Evolutionary conservation across 2,329 filamentous ascomycete species (phyloP), one percentile per base, ranked within the genome.

Genomic region (Pseudogymnoascus sp.): DNA sequence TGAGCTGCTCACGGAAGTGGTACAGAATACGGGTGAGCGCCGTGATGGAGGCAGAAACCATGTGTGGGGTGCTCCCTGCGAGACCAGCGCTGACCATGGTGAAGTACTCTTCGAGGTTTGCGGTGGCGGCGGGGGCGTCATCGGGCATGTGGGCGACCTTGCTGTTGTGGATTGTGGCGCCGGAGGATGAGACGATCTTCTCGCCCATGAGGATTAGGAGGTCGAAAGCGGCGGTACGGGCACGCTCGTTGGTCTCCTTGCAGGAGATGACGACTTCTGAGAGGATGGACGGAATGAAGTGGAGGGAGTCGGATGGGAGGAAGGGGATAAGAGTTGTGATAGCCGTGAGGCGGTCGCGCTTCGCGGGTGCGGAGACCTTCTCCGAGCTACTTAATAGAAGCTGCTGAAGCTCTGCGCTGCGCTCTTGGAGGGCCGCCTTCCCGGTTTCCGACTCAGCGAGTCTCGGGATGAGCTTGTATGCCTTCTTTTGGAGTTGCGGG

Each of bases 31-130:
- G 85, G 11, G 92, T 94, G 37, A 99, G 83, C 11, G 94, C 93
- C 0, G 92, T 97, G 72, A 99, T 92, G n/a, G 90, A 92, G 0
- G 94, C 94, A 5, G 91, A 96, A 65, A 97, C 92, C 92, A 97
- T 97, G 77, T 97, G 93, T 33, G 94, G 92, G 9, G 92, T 93
- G 68, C 87, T 89, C 62, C 92, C 93, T 1, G 93, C 94, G 60
- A 99, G 83, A 76, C 94, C 94, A 58, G 94, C 94, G 67, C 90
- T 96, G 31, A 97, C 89, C 94, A 99, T 99, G 61, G 93, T 97
- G 77, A 97, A 90, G 76, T 92, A 97, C 74, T 97, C 94, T 70
- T 97, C 93, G 37, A 99, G 83, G 41, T 83, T 92, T 17, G 94
- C 93, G 2, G 84, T 80, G 3, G 88, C 92, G 33, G 86, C 79